Evolutionary conservation across 2,329 filamentous ascomycete genomes (phyloP), one percentile per base, ranked within the genome.

Genomic region (Cadophora luteo-olivacea): DNA sequence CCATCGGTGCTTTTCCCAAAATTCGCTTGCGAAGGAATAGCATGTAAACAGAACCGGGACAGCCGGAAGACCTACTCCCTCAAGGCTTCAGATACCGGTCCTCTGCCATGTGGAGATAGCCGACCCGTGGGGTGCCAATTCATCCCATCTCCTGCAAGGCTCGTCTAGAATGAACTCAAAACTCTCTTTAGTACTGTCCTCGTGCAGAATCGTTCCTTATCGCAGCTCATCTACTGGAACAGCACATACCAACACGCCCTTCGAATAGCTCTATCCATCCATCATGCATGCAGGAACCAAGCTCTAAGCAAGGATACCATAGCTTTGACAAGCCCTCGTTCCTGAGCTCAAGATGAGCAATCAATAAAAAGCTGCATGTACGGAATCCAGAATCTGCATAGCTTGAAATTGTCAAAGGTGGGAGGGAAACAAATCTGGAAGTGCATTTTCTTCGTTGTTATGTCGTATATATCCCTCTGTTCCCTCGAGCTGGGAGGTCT

Each of bases 271-370:
- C 41, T 45, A 38, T 58, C 19, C n/a, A 58, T 7, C 16, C 33
- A 45, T 58, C 11, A n/a, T 58, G 33, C 55, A 58, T 38, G 32
- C 33, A 58, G 55, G 55, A 58, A 58, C 55, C 33, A 25, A 33
- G 33, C 32, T 36, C 9, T 11, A 19, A 25, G 22, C 32, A 33
- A 24, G 33, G 33, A 14, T 38, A 33, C n/a, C 32, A 36, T 58
- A 36, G 55, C 29, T 41, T 41, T n/a, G n/a, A 14, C 32, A 57
- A 36, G 54, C 29, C 29, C 12, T 36, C 19, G 32, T 36, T 58
- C n/a, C 32, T 58, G 58, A 45, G 22, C 24, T 49, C 14, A 16
- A 61, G 58, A 49, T 19, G 58, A 45, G 24, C 12, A 48, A 61
- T 49, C 58, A 61, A 61, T 61, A 49, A 61, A 48, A 36, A 7